A percentile compares a stretch with the other conserved stretches of the same genome.
phyloP scores from a whole-genome alignment of 495 filamentous ascomycete genomes.

The Aspergillus sclerotioniger region DNA sequence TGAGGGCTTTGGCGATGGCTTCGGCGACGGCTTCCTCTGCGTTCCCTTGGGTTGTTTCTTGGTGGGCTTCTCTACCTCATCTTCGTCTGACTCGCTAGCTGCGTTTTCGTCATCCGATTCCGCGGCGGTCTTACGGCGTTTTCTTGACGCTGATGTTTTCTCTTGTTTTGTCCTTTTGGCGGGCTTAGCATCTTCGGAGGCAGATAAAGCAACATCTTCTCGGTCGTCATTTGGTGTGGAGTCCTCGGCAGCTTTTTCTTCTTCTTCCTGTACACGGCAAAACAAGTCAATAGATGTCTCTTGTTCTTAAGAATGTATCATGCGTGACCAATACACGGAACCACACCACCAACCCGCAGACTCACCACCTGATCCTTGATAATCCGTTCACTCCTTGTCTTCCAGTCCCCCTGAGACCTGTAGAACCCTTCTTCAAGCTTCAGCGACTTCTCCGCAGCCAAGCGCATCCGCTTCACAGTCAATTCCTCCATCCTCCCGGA shows the following conservation, averaged over 20 bases:
- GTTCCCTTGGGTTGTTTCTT: constrained; percentile 21
- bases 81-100: constrained; percentile 23
- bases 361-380: constrained; percentile 71
- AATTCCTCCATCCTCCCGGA: constrained; percentile 60
- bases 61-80: constrained; percentile 24
- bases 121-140: constrained; percentile 37
- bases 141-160: constrained; percentile 26
- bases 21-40: constrained; percentile 23
- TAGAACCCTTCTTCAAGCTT: constrained; percentile 69
- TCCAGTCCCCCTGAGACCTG: constrained; percentile 65
- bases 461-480: constrained; percentile 73
- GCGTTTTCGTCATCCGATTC: constrained; percentile 28
- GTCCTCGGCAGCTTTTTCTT: constrained; percentile 26
- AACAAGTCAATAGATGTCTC: background rate
- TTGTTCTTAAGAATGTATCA: too few species aligned
- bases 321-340: background rate
- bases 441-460: constrained; percentile 62
- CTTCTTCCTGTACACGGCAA: constrained; percentile 22
- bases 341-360: constrained; percentile 3
- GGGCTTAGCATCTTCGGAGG: constrained; percentile 24
- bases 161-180: constrained; percentile 30
- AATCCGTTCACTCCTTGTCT: constrained; percentile 70
- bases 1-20: constrained; percentile 24
- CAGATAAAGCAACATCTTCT: constrained; percentile 7
- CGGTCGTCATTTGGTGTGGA: constrained; percentile 15